Evolutionary conservation across 495 filamentous ascomycete species (phyloP).

Genomic region (Apodospora peruviana): DNA sequence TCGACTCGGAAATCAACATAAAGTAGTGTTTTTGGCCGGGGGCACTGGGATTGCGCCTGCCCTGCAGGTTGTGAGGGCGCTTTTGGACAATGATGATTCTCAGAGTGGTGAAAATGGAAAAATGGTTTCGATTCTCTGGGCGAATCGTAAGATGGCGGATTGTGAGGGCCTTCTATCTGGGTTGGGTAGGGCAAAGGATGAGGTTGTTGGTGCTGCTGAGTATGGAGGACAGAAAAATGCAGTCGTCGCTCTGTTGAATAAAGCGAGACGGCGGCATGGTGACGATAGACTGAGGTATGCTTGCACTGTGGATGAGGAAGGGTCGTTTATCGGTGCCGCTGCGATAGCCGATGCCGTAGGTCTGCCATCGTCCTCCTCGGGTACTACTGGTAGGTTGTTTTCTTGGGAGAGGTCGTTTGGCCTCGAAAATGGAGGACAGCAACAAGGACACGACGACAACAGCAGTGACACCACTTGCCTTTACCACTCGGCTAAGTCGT

Average conservation of each 20-base stretch:
- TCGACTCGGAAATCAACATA: conserved; percentile 30
- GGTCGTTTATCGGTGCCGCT: conserved; percentile 46
- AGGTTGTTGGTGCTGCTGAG: no score
- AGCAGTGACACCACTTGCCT: background rate
- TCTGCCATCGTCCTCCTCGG: background rate
- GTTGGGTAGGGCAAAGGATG: no score
- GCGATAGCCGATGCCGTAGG: conserved; percentile 1
- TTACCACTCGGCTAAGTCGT: background rate
- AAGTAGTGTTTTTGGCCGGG: conserved; percentile 79
- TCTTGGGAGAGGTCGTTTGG: no score
- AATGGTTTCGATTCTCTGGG: conserved; percentile 33
- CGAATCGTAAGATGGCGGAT: conserved; percentile 36
- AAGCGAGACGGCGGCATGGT: conserved; percentile 49
- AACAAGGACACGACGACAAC: no score
- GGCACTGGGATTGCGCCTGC: conserved; percentile 93
- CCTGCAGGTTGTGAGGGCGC: conserved; percentile 63
- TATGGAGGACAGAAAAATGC: background rate
- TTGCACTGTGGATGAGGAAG: conserved; percentile 77
- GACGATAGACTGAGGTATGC: conserved; percentile 54
- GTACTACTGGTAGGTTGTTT: background rate
- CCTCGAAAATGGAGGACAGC: no score
- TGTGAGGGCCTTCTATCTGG: conserved; percentile 10
- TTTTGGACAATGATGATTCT: conserved; percentile 33
- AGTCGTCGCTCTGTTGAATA: conserved; percentile 57
- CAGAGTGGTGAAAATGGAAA: conserved; percentile 41